These are phyloP conservation scores for Cladosporium sp. DNA, from an alignment of 2,329 filamentous ascomycete genomes.

Conservation along the genomic window DNA sequence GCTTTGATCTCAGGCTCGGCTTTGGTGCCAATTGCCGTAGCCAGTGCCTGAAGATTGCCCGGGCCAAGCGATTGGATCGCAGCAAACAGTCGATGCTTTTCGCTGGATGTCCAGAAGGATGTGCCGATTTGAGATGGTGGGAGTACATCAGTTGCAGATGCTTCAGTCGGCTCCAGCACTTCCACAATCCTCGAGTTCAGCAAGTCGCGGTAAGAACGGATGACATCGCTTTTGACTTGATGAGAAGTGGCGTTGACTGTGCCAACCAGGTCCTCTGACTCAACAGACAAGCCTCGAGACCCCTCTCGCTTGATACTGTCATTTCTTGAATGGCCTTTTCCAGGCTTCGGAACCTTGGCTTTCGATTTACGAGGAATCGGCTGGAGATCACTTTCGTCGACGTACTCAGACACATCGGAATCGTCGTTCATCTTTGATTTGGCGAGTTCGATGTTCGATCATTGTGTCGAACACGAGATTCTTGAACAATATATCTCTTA, in stretches of 20 bases:
- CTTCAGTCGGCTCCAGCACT: not conserved
- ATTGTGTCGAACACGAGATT: not conserved
- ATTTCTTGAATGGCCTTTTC: not conserved
- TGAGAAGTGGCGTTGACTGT: not conserved
- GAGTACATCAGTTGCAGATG: not conserved
- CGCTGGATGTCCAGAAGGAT: constrained; percentile 66
- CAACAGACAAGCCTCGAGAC: not conserved
- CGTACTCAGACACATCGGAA: constrained; percentile 9
- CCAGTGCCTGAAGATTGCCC: constrained; percentile 62
- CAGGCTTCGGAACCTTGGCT: not conserved
- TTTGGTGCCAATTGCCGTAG: constrained; percentile 67
- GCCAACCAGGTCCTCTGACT: not conserved
- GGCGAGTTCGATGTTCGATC: not conserved
- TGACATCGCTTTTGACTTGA: not conserved
- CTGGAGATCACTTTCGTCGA: not conserved
- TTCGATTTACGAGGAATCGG: not conserved
- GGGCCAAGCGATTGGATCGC: constrained; percentile 64
- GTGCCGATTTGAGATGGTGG: constrained; percentile 64
- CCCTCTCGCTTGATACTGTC: not conserved
- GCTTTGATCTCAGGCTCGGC: constrained; percentile 70
- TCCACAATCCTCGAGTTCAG: constrained; percentile 62
- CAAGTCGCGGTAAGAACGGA: constrained; percentile 46
- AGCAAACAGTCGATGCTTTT: constrained; percentile 71
- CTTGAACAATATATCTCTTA: no score
- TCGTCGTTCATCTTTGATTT: constrained; percentile 13